Conservation (phyloP, 495 filamentous ascomycete species). For the Lophiotrema nucula region DNA sequence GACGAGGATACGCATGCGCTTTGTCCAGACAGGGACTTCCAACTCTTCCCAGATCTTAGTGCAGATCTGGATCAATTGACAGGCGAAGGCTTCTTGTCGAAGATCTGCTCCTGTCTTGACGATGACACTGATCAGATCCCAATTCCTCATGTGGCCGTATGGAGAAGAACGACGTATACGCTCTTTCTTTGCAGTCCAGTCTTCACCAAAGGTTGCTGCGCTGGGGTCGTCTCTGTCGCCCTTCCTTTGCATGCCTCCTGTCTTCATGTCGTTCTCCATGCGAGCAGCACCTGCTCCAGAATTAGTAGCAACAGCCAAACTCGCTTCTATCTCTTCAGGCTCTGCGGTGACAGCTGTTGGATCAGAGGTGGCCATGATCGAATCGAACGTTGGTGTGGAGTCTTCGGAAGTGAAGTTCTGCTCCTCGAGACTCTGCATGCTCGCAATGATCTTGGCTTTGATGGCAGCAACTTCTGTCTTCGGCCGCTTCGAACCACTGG, state of each 20-base stretch:
- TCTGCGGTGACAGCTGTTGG: conserved; percentile 42
- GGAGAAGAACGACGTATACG: conserved; percentile 72
- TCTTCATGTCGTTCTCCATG: conserved; percentile 81
- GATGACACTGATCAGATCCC: conserved; percentile 76
- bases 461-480: conserved; percentile 72
- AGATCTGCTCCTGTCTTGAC: conserved; percentile 77
- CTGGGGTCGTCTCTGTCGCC: conserved; percentile 78
- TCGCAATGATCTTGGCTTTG: conserved; percentile 73
- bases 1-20: conserved; percentile 75
- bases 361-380: conserved; percentile 62
- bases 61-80: conserved; percentile 72
- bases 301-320: conserved; percentile 48
- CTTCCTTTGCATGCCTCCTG: conserved; percentile 69
- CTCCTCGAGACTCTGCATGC: conserved; percentile 80
- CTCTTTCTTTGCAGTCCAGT: conserved; percentile 72
- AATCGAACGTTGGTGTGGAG: conserved; percentile 63
- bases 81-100: conserved; percentile 75
- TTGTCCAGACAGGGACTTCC: conserved; percentile 72
- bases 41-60: conserved; percentile 72
- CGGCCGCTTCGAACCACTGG: conserved; percentile 68
- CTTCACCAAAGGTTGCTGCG: conserved; percentile 75
- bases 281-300: conserved; percentile 66
- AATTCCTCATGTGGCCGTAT: conserved; percentile 76
- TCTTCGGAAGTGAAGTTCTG: conserved; percentile 69
- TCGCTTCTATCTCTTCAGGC: conserved; percentile 46